Conservation (phyloP, 495 filamentous ascomycete genomes). For the Penicillium antarcticum region DNA sequence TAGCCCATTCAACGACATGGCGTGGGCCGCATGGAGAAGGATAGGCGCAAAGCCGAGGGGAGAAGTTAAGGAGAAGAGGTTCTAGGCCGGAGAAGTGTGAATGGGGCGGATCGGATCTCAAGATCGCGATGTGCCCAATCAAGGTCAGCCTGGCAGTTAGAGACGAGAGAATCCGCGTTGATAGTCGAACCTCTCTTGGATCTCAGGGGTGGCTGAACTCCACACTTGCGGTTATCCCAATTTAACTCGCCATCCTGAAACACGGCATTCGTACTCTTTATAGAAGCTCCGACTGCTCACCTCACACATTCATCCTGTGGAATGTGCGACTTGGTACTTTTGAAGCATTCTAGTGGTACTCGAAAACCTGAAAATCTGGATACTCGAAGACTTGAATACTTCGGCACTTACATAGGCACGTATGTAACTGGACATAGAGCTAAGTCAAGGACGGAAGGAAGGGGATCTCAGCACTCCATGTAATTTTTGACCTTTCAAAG, state of each 20-base stretch:
- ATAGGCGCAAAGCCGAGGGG: conserved; percentile 12
- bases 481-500: too few species aligned
- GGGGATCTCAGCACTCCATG: too few species aligned
- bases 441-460: too few species aligned
- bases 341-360: too few species aligned
- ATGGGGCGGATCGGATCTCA: conserved; percentile 19
- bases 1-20: conserved; percentile 97
- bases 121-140: conserved; percentile 22
- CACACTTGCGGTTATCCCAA: conserved; percentile 25
- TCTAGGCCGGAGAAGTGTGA: not conserved
- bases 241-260: conserved; percentile 22
- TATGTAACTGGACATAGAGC: too few species aligned
- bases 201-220: conserved; percentile 23
- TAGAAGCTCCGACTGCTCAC: not conserved
- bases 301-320: not conserved
- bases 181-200: not conserved
- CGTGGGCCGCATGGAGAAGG: conserved; percentile 39
- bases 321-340: not conserved
- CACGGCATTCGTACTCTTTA: conserved; percentile 16
- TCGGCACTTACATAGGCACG: too few species aligned
- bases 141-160: not conserved
- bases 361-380: too few species aligned
- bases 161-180: not conserved
- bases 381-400: too few species aligned
- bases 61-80: conserved; percentile 5